Evolutionary conservation across 2,329 filamentous ascomycete species (phyloP).

Genomic region (Dothistroma pini): DNA sequence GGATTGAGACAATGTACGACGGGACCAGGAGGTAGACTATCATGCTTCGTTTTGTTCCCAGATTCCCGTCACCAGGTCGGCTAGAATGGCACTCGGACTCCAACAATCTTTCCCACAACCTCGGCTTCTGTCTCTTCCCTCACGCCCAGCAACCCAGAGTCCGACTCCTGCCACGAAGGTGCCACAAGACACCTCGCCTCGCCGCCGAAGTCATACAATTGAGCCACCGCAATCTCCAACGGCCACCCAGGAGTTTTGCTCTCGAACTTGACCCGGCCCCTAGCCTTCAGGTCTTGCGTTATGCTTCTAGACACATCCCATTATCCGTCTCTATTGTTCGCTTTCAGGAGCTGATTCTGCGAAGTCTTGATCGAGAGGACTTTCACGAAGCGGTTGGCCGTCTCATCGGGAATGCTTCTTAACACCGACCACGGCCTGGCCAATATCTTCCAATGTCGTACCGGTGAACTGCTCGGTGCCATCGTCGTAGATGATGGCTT

Average conservation of each 20-base stretch:
- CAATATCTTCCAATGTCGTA: constrained; percentile 51
- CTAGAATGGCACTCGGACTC: no score
- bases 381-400: constrained; percentile 56
- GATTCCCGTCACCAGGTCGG: no score
- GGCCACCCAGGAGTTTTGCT: constrained; percentile 6
- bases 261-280: constrained; percentile 2
- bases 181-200: constrained; percentile 12
- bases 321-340: constrained; percentile 13
- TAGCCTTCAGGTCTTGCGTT: constrained; percentile 9
- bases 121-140: constrained; percentile 10
- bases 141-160: constrained; percentile 18
- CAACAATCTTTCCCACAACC: constrained; percentile 3
- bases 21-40: no score
- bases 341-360: constrained; percentile 53
- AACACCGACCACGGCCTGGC: constrained; percentile 47
- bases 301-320: constrained; percentile 9
- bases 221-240: constrained; percentile 14
- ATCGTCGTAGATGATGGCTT: constrained; percentile 52
- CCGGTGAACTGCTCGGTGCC: constrained; percentile 50
- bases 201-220: constrained; percentile 16
- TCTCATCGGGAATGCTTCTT: constrained; percentile 48
- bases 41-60: no score
- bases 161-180: constrained; percentile 12
- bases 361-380: constrained; percentile 52
- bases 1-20: no score